phyloP scores from a whole-genome alignment of 495 filamentous ascomycete species.

The Usnea hakonensis region DNA sequence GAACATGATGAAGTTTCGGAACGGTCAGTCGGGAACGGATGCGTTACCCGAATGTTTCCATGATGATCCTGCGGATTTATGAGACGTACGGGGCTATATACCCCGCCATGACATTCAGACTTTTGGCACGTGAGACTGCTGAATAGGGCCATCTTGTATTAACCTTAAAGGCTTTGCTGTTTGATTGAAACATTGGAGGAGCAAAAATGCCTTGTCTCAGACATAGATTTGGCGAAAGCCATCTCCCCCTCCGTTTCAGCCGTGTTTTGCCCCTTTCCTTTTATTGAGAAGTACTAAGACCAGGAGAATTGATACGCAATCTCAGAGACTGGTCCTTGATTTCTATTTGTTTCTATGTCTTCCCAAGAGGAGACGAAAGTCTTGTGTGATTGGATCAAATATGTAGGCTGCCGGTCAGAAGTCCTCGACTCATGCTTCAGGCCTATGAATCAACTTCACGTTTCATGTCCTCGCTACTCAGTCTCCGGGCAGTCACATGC shows the following conservation, averaged over 20 bases:
- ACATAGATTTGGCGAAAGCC: neutral
- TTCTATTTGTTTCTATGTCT: neutral
- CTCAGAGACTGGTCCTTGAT: neutral
- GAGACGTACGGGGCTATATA: neutral
- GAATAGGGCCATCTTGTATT: too few species aligned
- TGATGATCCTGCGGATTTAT: neutral
- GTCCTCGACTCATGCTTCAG: too few species aligned
- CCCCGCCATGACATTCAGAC: neutral
- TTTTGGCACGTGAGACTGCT: too few species aligned
- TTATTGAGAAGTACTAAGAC: neutral
- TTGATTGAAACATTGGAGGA: neutral
- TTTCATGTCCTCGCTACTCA: neutral
- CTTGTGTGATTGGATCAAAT: neutral
- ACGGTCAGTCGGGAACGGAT: neutral
- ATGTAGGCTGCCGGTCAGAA: neutral
- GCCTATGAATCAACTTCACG: neutral
- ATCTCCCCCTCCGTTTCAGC: neutral
- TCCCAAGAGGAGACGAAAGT: neutral
- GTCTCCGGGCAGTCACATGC: neutral
- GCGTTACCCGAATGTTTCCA: neutral
- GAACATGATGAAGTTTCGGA: neutral
- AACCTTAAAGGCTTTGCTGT: neutral
- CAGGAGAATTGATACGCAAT: neutral
- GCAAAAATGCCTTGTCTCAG: neutral
- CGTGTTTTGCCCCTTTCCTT: neutral